A percentile compares a stretch with the other conserved stretches of the same genome.
Conservation (phyloP, 2,329 filamentous ascomycete species). For the Talaromyces islandicus region DNA sequence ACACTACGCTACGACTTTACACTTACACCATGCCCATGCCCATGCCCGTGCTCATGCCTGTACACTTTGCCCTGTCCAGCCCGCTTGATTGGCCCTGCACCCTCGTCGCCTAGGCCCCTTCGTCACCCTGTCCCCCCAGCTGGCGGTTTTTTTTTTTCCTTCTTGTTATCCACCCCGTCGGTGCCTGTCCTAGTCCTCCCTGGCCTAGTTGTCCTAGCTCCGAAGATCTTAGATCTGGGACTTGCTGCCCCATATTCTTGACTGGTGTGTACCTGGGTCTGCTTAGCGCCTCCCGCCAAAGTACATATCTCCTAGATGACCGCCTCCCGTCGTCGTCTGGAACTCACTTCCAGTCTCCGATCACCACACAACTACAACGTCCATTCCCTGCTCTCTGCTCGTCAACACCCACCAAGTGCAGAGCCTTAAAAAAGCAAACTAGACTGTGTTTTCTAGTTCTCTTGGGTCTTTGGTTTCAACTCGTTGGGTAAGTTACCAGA, state of each 20-base stretch:
- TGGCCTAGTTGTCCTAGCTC: conserved; percentile 13
- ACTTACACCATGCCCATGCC: neutral
- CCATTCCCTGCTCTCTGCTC: neutral
- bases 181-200: conserved; percentile 8
- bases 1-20: neutral
- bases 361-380: conserved; percentile 1
- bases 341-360: neutral
- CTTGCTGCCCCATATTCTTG: conserved; percentile 7
- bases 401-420: neutral
- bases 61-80: neutral
- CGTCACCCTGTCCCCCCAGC: neutral
- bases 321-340: conserved; percentile 1
- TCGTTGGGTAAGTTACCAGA: neutral
- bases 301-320: conserved; percentile 1
- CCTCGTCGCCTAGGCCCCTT: neutral
- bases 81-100: neutral
- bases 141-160: neutral
- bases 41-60: neutral
- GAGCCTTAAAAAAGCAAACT: neutral
- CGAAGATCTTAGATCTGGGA: conserved; percentile 20
- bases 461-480: neutral
- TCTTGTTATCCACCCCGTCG: conserved; percentile 6
- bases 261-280: conserved; percentile 1
- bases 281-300: conserved; percentile 10
- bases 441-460: neutral